phyloP scores from a whole-genome alignment of 1,284 basidiomycete species.

The Leccinum insolens region DNA sequence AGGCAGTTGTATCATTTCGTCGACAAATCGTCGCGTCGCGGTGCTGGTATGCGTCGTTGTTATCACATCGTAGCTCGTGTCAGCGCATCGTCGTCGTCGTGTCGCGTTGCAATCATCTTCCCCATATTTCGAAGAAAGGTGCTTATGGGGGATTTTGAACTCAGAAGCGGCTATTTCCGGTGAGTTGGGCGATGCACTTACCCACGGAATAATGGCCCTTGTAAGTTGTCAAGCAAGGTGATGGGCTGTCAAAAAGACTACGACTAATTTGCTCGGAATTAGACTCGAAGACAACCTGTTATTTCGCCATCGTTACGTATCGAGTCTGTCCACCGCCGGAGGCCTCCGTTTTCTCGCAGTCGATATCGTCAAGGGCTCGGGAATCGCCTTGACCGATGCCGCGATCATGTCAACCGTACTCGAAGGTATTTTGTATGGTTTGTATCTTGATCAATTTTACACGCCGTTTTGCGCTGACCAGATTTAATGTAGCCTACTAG shows the following conservation, averaged over 20 bases:
- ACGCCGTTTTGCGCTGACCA: neutral
- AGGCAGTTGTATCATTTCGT: too few relatives aligned
- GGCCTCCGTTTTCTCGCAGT: neutral
- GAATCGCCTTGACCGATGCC: slow-evolving; percentile 16
- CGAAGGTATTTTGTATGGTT: slow-evolving; percentile 19
- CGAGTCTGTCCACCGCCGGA: neutral
- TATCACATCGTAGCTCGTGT: too few relatives aligned
- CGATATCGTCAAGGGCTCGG: slow-evolving; percentile 4
- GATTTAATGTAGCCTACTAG: neutral
- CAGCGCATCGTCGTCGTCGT: too few relatives aligned
- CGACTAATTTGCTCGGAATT: neutral
- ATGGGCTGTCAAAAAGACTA: neutral
- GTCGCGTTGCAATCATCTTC: too few relatives aligned
- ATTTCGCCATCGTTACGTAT: neutral
- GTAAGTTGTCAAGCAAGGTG: too few relatives aligned
- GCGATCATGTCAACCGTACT: slow-evolving; percentile 10
- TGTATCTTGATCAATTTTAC: neutral
- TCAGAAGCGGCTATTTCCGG: too few relatives aligned
- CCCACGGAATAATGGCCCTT: too few relatives aligned
- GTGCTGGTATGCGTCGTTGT: too few relatives aligned
- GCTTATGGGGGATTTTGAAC: too few relatives aligned
- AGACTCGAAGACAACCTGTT: neutral
- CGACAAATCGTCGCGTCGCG: too few relatives aligned
- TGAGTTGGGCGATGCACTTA: too few relatives aligned
- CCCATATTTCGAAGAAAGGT: too few relatives aligned